phyloP scores from a whole-genome alignment of 192 early-diverging fungal species.

The Backusella australiensis region DNA sequence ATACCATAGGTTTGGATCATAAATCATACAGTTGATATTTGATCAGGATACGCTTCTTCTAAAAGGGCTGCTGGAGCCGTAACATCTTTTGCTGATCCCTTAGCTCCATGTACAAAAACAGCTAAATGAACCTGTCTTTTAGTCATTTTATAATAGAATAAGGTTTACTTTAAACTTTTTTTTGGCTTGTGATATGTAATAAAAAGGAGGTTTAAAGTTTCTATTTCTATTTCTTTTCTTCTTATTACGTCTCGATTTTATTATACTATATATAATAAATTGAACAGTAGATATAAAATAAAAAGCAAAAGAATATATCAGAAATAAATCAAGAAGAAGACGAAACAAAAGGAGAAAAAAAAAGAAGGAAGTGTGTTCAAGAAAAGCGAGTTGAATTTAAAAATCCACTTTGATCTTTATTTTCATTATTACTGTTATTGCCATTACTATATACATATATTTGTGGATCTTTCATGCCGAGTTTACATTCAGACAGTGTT shows the following conservation, averaged over 20 bases:
- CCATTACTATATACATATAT: background rate
- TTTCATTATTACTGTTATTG: background rate
- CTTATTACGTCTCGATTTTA: background rate
- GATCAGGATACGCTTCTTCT: background rate
- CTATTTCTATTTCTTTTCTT: background rate
- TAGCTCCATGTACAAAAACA: constrained; percentile 4
- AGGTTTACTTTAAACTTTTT: background rate
- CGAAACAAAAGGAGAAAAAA: background rate
- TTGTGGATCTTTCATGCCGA: background rate
- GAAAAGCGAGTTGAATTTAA: background rate
- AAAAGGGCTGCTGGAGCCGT: background rate
- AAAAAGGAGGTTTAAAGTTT: background rate
- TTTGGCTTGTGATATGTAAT: background rate
- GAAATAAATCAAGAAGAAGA: background rate
- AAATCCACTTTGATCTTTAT: background rate
- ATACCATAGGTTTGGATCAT: background rate
- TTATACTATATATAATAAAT: background rate
- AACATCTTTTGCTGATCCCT: background rate
- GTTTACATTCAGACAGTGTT: background rate
- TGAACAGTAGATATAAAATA: background rate
- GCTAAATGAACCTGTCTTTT: background rate
- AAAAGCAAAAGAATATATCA: background rate
- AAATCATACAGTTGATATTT: background rate
- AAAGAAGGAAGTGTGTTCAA: background rate
- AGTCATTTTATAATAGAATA: constrained; percentile 1